These are phyloP conservation scores for Urochloa ruziziensis DNA, from an alignment of 176 grass and related monocot genomes.

Conservation along the genomic window DNA sequence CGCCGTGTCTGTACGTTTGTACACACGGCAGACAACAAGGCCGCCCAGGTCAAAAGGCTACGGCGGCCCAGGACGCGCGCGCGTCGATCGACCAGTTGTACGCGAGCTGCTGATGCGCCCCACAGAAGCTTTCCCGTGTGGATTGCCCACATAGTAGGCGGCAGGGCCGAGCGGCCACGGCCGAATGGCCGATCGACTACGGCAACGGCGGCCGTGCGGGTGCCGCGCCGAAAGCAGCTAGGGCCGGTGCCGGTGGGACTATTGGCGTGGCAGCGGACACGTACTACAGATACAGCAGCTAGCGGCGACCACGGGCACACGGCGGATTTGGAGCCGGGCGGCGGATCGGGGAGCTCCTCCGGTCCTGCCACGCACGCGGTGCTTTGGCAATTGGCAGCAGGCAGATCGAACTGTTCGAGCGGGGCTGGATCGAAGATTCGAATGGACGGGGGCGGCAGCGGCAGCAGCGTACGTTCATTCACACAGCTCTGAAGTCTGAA, in stretches of 20 bases:
- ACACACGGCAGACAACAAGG: not conserved
- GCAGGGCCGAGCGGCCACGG: too few species aligned
- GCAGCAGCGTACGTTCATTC: too few species aligned
- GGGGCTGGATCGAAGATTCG: not conserved
- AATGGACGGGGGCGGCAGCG: not conserved
- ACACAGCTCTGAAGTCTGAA: not conserved
- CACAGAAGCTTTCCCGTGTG: not conserved
- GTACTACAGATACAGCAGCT: too few species aligned
- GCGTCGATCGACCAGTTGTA: not conserved
- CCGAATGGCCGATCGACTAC: not conserved
- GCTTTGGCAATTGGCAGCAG: too few species aligned
- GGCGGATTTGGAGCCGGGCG: not conserved
- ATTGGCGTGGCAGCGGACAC: not conserved
- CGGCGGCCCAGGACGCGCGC: not conserved
- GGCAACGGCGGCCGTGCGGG: not conserved
- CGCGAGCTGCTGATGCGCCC: slow-evolving; percentile 8
- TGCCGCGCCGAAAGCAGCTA: not conserved
- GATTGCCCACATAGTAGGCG: too few species aligned
- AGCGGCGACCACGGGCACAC: not conserved
- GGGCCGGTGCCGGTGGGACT: not conserved
- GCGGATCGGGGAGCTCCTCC: too few species aligned
- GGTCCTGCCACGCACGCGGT: too few species aligned
- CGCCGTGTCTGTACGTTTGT: not conserved
- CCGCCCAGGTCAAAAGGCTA: slow-evolving; percentile 3
- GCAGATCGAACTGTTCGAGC: not conserved